Evolutionary conservation across 208 protist genomes (phyloP), one percentile per base, ranked within the genome.

Genomic region (Crithidia fasciculata): DNA sequence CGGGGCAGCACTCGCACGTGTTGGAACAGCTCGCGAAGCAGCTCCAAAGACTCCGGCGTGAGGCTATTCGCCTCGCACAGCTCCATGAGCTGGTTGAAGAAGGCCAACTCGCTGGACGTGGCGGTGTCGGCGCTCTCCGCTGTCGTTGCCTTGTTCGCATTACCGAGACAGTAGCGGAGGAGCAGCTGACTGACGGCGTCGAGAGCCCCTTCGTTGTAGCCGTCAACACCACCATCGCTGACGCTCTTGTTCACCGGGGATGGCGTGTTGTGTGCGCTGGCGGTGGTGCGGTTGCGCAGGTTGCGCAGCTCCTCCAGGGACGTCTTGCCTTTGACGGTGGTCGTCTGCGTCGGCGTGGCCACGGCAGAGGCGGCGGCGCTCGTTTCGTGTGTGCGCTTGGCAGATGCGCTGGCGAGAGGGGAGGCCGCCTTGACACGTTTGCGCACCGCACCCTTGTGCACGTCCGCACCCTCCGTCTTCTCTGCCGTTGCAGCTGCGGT

Each of bases 101-200:
- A 82, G 19, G 60, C 56, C 9, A 91, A 36, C 74, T 91, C 83
- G 5, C 64, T 59, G 69, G 47, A 67, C 53, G 68, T 41, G 60
- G 64, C 10, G 47, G 64, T 43, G 6, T 36, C 50, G 47, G 36
- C 47, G 8, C 18, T 59, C 40, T 49, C 73, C 56, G 69, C 57
- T 69, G 59, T 15, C 60, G 66, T 73, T 39, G 62, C 58, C 43
- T 28, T 3, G 2, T 58, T 9, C 8, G 6, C 4, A 8, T 59
- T 49, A 12, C 69, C 70, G 28, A 74, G 49, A 63, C 84, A 92
- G 79, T 92, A 92, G 28, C 77, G 61, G 36, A 88, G 72, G 36
- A 92, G 76, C 37, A 89, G 72, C 19, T 70, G 57, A 19, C 84
- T 89, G 44, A 92, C 82, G n/a, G 85, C 82, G 10, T 92, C 84